Conservation (phyloP, 2,329 filamentous ascomycete genomes). For the Aspergillus sp. region DNA sequence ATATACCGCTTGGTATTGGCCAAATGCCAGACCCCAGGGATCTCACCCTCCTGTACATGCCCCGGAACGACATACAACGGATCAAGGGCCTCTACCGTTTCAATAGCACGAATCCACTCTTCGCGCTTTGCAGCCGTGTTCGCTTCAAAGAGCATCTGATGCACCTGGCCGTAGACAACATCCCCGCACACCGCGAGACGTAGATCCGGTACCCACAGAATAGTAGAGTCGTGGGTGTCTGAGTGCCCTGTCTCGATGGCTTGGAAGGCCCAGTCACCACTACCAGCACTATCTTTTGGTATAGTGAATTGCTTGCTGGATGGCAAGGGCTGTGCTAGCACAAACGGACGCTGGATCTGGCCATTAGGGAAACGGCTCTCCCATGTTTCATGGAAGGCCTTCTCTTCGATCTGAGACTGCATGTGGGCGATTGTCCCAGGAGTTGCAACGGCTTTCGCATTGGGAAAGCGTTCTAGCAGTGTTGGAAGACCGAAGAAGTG, state of each 20-base stretch:
- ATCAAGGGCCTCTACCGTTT: constrained; percentile 31
- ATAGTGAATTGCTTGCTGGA: no score
- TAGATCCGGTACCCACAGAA: constrained; percentile 38
- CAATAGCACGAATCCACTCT: constrained; percentile 35
- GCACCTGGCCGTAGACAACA: constrained; percentile 39
- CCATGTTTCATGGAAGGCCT: not conserved
- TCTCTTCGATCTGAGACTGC: constrained; percentile 5
- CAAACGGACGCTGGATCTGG: not conserved
- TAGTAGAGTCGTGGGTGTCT: constrained; percentile 33
- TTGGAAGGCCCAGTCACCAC: not conserved
- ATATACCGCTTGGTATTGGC: not conserved
- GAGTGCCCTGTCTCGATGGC: constrained; percentile 27
- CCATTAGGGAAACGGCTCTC: not conserved
- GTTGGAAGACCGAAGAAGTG: not conserved
- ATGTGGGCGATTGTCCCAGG: constrained; percentile 1
- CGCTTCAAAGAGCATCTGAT: constrained; percentile 38
- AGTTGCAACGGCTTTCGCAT: constrained; percentile 5
- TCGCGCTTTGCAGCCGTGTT: constrained; percentile 31
- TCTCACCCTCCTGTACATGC: not conserved
- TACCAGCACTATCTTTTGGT: no score
- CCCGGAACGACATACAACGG: constrained; percentile 32
- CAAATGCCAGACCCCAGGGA: not conserved
- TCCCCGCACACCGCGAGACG: constrained; percentile 40
- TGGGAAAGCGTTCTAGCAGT: not conserved
- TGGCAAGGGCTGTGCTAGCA: not conserved